Evolutionary conservation across 1,139 yeast genomes (phyloP).

Genomic region (Nematodospora anomalae): DNA sequence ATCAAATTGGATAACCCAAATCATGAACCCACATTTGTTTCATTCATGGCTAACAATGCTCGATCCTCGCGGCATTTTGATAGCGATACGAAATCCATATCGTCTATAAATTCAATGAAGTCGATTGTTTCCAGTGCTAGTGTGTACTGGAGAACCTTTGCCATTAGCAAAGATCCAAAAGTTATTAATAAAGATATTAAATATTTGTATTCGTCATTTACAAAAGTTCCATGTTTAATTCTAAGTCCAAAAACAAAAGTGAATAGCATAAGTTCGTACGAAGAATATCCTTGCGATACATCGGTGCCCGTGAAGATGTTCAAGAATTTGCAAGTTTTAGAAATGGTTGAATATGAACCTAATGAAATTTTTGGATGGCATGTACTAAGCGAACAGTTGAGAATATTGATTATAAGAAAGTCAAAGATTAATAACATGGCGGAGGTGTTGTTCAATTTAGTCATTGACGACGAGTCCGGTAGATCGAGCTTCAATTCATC

Average conservation of each 20-base stretch:
- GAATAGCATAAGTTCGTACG: constrained; percentile 57
- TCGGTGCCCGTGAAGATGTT: constrained; percentile 62
- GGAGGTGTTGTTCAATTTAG: constrained; percentile 51
- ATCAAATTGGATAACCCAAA: constrained; percentile 59
- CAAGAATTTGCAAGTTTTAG: constrained; percentile 62
- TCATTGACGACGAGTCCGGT: constrained; percentile 55
- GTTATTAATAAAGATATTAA: constrained; percentile 49
- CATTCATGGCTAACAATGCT: constrained; percentile 52
- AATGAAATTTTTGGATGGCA: constrained; percentile 70
- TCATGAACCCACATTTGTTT: constrained; percentile 55
- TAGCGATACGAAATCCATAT: constrained; percentile 60
- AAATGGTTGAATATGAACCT: constrained; percentile 59
- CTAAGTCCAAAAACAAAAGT: constrained; percentile 60
- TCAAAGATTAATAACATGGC: constrained; percentile 51
- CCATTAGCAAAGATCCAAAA: constrained; percentile 43
- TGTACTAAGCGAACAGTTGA: constrained; percentile 51
- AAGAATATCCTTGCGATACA: constrained; percentile 71
- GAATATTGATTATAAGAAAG: constrained; percentile 55
- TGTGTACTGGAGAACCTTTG: constrained; percentile 42
- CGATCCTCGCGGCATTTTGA: constrained; percentile 45
- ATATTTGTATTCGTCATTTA: constrained; percentile 63
- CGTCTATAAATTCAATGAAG: constrained; percentile 63
- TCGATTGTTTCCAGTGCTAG: constrained; percentile 52
- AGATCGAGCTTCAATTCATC: constrained; percentile 37
- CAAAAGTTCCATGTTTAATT: constrained; percentile 63